Evolutionary conservation across 768 basidiomycete genomes (phyloP).

Genomic region (Lactifluus pinguis): DNA sequence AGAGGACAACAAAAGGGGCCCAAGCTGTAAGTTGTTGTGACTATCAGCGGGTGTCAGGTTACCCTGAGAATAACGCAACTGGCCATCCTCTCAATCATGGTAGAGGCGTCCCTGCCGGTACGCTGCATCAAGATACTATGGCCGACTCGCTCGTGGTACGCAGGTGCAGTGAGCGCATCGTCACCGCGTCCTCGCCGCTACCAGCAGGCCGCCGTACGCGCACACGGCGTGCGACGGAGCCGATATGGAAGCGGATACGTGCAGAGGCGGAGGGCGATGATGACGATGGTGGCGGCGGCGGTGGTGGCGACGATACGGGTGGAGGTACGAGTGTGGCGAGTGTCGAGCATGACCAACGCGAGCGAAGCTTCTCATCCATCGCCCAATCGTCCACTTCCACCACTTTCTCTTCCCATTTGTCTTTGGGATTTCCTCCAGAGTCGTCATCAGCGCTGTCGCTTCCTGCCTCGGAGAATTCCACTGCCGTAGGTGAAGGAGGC

Average conservation of each 20-base stretch:
- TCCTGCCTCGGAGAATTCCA: neutral
- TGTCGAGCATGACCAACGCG: constrained; percentile 62
- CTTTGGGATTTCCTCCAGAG: too few species aligned
- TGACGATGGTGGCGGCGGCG: constrained; percentile 15
- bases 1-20: neutral
- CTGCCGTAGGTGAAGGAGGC: neutral
- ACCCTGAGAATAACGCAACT: constrained; percentile 16
- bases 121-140: neutral
- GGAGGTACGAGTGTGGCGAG: constrained; percentile 32
- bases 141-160: constrained; percentile 11
- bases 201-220: neutral
- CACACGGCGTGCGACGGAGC: constrained; percentile 11
- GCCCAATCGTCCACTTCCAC: constrained; percentile 1
- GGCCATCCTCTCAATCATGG: too few species aligned
- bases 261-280: too few species aligned
- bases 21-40: too few species aligned
- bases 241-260: constrained; percentile 23
- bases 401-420: constrained; percentile 17
- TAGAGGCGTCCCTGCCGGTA: too few species aligned
- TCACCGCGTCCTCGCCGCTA: neutral
- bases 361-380: constrained; percentile 33
- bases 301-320: neutral
- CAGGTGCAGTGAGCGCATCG: neutral
- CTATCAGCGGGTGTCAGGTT: too few species aligned
- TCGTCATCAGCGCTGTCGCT: neutral